phyloP scores from a whole-genome alignment of 371 early-diverging fungal species.

The Blastocladiella emersonii region DNA sequence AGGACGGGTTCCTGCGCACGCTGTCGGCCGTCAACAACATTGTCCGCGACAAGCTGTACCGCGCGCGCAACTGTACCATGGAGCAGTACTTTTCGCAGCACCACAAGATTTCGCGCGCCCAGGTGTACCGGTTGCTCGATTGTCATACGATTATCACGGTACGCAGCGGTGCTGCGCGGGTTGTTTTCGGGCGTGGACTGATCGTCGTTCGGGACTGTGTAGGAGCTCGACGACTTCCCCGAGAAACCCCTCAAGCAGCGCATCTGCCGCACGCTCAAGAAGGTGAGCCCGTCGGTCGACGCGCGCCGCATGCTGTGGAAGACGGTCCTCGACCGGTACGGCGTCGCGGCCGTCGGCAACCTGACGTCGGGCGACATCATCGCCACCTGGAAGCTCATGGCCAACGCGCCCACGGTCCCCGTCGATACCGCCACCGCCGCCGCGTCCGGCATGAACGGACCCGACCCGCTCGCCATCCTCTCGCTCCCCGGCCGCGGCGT shows the following conservation, averaged over 20 bases:
- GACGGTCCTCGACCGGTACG: not conserved
- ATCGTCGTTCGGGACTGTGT: too few relatives aligned
- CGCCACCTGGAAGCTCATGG: too few relatives aligned
- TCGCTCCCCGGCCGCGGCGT: too few relatives aligned
- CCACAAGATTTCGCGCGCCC: not conserved
- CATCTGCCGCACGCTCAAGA: slow-evolving; percentile 4
- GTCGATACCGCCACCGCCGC: too few relatives aligned
- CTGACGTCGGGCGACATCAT: not conserved
- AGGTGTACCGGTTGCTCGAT: slow-evolving; percentile 3
- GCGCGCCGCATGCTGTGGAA: not conserved
- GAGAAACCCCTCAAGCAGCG: slow-evolving; percentile 4
- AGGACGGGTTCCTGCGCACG: not conserved
- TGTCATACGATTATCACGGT: not conserved
- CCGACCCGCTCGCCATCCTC: too few relatives aligned
- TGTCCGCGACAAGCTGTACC: not conserved
- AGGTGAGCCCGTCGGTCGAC: not conserved
- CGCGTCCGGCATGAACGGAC: too few relatives aligned
- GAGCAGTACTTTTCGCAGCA: not conserved
- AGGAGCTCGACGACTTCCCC: not conserved
- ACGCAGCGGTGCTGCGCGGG: not conserved
- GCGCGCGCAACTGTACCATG: not conserved
- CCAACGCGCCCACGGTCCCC: too few relatives aligned
- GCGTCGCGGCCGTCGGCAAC: not conserved
- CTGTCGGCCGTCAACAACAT: not conserved
- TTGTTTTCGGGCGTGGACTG: too few relatives aligned